Base-by-base conservation (phyloP, 352 stramenopile species). In the Pythium dissotocum region DNA sequence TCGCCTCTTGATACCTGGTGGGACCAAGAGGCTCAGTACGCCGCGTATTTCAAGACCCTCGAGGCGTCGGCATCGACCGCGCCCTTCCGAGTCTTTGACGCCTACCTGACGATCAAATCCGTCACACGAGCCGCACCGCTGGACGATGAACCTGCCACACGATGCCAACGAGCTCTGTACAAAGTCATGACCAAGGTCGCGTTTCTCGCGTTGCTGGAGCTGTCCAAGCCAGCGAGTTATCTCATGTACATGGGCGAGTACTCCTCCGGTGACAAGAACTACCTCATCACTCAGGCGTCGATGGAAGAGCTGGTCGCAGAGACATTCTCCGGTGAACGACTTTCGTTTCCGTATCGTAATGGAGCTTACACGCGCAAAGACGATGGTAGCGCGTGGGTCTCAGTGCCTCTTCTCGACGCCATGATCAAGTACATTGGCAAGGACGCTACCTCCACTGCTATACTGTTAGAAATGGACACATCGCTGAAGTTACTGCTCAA, bases 201-300 rank as follows among this genome's bases (percentile, higher is more conserved):
- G 26, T 83, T 80, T 38, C 30, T 85, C 26, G 63, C 77, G 21
- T 59, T 85, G n/a, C 44, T 81, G 38, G 61, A 63, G 4, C n/a
- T 71, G 0, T 81, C 69, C 49, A 77, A 72, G 21, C 76, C 77
- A 8, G 59, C 73, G 21, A 77, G 70, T 24, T 85, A 80, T 38
- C 63, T 85, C 38, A 83, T 85, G 77, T 85, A 80, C 36, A 81
- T 82, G 76, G 70, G 62, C 9, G 77, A 83, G 13, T 56, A 77
- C 5, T 54, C 72, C 0, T 66, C 63, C 13, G 73, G 76, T 4
- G 71, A 78, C 54, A 74, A 69, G 48, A 68, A 59, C 2, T 85
- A 70, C 71, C 61, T 85, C 2, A 59, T 85, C 16, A 75, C 69
- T 36, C 60, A 72, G 32, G 57, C 66, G 3, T 78, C 73, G 38